Conservation (phyloP, 345 rosid species). For the Geranium rotundifolium region DNA sequence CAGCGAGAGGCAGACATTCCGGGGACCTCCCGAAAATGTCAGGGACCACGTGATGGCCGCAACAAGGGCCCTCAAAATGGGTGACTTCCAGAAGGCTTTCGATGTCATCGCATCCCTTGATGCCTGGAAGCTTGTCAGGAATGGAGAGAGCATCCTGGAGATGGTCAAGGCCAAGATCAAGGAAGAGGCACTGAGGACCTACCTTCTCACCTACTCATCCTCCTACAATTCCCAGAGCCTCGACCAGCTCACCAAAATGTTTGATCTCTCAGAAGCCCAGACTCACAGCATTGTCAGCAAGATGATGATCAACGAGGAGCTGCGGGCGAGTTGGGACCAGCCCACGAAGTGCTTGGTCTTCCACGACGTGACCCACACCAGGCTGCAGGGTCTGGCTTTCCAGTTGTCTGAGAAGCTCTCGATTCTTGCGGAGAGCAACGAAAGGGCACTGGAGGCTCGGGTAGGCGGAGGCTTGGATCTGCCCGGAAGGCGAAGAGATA, state of each 20-base stretch:
- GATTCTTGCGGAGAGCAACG: conserved; percentile 62
- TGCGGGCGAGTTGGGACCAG: conserved; percentile 83
- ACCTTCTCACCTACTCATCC: conserved; percentile 51
- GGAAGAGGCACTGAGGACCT: conserved; percentile 81
- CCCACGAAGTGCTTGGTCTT: conserved; percentile 59
- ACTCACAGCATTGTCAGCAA: conserved; percentile 60
- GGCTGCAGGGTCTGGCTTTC: conserved; percentile 72
- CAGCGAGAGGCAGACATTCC: conserved; percentile 72
- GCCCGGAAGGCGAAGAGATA: conserved; percentile 39
- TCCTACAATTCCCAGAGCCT: conserved; percentile 53
- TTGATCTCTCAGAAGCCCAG: conserved; percentile 52
- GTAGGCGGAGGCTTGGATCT: conserved; percentile 60
- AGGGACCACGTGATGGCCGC: conserved; percentile 89
- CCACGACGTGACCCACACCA: conserved; percentile 59
- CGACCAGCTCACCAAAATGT: conserved; percentile 65
- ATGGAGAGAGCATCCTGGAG: conserved; percentile 43
- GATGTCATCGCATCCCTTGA: conserved; percentile 60
- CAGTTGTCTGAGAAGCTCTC: conserved; percentile 65
- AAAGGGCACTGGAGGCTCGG: conserved; percentile 63
- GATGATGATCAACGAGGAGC: conserved; percentile 80
- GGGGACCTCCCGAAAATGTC: conserved; percentile 77
- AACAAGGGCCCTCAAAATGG: conserved; percentile 61
- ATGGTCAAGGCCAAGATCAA: conserved; percentile 72
- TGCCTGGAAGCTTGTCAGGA: conserved; percentile 66
- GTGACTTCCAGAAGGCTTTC: conserved; percentile 60